Evolutionary conservation across 2,329 filamentous ascomycete species (phyloP), one percentile per base, ranked within the genome.

Genomic region (Dothideomycetes sp.): DNA sequence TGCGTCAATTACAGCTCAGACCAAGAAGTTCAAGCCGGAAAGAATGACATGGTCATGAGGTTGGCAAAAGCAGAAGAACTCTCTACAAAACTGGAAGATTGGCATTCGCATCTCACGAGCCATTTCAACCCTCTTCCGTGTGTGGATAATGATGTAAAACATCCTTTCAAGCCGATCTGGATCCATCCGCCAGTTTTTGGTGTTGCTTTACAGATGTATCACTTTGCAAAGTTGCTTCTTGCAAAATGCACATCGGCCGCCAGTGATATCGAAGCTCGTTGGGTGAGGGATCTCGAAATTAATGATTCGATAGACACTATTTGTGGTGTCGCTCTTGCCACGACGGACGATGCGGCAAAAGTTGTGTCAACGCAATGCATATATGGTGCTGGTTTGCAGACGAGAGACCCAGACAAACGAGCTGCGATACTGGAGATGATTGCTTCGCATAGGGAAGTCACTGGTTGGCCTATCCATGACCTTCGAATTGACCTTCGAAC

Each of bases 1-100:
- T 69, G 68, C 4, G 65, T 77, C 2, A 73, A 76, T 45, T 78
- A 72, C 51, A 70, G 69, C 20, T 70, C 71, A 1, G 62, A 64
- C 7, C 63, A 70, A 33, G 64, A 65, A 38, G 53, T 51, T 4
- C 60, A 66, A 45, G 59, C 61, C 10, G 60, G 62, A 19, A 61
- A 65, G 27, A 49, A 62, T 28, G 58, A 56, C 36, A 52, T 64
- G 13, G 49, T 53, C 24, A 47, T 48, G 23, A 60, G 70, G 16
- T 61, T 71, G 23, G 61, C 65, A 6, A 60, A 64, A 33, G 68
- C 64, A 0, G 61, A 63, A 36, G 60, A 62, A 16, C 51, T 73
- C 1, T 54, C 65, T 9, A 61, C 62, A 25, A 65, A 67, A 48
- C 50, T 73, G 8, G 63, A 68, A 18, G 69, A 70, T 34, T 72